Evolutionary conservation across 192 early-diverging fungal genomes (phyloP).

Genomic region (Backusella liffmaniae): DNA sequence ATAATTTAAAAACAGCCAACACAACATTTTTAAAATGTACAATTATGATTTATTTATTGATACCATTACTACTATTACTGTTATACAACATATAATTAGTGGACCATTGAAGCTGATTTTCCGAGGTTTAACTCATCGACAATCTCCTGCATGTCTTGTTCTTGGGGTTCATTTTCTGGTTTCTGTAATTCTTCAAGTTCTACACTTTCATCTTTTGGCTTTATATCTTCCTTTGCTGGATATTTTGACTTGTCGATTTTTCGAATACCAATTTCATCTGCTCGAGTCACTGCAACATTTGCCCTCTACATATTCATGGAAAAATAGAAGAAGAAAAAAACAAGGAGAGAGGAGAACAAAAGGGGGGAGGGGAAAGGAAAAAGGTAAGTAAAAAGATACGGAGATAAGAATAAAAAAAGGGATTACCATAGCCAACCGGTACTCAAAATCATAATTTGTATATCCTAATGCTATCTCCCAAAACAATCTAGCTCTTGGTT

Average conservation of each 20-base stretch:
- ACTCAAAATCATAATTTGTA: conserved; percentile 55
- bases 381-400: conserved; percentile 18
- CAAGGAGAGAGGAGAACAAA: neutral
- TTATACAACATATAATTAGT: neutral
- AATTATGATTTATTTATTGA: neutral
- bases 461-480: conserved; percentile 48
- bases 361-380: neutral
- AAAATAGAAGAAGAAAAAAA: neutral
- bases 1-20: neutral
- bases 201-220: neutral
- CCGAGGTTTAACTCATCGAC: neutral
- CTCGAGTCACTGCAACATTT: conserved; percentile 28
- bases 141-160: conserved; percentile 3
- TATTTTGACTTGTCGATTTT: neutral
- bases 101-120: neutral
- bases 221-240: neutral
- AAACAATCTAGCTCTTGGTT: conserved; percentile 26
- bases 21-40: neutral
- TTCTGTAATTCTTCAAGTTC: neutral
- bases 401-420: neutral
- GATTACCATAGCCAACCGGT: conserved; percentile 30
- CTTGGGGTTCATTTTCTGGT: neutral
- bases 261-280: conserved; percentile 17
- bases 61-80: neutral
- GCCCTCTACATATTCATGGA: conserved; percentile 5